Percentiles rank a stretch among this genome's conserved stretches.
These are phyloP conservation scores for Ambrosia trifida DNA, from an alignment of 129 eudicot species.

Conservation along the genomic window DNA sequence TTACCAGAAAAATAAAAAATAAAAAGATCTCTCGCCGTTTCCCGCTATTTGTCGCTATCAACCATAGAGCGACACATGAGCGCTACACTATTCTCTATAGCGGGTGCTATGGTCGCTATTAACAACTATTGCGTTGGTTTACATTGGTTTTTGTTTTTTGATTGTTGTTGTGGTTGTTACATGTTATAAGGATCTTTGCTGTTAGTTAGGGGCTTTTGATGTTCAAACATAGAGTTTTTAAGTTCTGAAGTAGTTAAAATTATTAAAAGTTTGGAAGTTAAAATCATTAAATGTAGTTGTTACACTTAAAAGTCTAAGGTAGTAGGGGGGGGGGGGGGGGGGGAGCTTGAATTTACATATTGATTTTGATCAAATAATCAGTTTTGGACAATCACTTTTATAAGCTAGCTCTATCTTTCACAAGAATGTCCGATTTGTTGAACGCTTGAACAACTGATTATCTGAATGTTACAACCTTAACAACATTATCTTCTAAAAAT, in stretches of 20 bases:
- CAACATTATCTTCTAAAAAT: neutral
- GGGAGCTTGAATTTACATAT: too few relatives aligned
- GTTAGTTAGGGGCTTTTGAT: neutral
- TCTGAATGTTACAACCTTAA: neutral
- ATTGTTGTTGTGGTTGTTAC: neutral
- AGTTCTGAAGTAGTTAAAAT: neutral
- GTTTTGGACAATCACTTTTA: neutral
- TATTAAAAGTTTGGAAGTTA: neutral
- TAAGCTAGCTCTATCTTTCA: neutral
- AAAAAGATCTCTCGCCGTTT: too few relatives aligned
- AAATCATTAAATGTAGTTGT: neutral
- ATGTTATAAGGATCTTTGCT: neutral
- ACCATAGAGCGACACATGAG: too few relatives aligned
- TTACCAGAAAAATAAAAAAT: too few relatives aligned
- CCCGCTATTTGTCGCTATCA: too few relatives aligned
- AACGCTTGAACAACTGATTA: neutral
- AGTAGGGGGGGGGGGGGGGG: too few relatives aligned
- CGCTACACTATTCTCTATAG: too few relatives aligned
- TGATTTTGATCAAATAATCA: too few relatives aligned
- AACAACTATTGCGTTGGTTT: too few relatives aligned
- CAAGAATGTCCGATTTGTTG: neutral
- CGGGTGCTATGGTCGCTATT: too few relatives aligned
- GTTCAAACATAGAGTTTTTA: neutral
- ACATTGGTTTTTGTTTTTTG: neutral
- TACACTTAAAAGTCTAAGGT: conserved; percentile 1